Conservation (phyloP, 768 basidiomycete genomes). For the Sistotremastrum niveocremeum region DNA sequence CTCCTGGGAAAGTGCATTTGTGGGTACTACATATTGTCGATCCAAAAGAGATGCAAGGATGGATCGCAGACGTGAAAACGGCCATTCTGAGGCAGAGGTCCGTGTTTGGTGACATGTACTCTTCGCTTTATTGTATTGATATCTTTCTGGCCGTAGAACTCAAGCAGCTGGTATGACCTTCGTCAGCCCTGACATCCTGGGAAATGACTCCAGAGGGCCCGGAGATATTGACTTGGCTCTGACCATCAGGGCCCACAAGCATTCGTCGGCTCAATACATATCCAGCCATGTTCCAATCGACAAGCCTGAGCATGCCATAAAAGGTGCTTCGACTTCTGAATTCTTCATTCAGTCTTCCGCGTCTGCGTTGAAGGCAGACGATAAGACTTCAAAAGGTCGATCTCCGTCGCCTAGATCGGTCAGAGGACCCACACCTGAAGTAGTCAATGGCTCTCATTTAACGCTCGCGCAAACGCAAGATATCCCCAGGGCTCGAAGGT, state of each 20-base stretch:
- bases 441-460: too few relatives aligned
- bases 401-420: too few relatives aligned
- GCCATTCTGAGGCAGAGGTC: conserved; percentile 62
- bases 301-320: too few relatives aligned
- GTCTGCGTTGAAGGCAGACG: too few relatives aligned
- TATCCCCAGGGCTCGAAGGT: too few relatives aligned
- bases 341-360: too few relatives aligned
- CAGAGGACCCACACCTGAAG: too few relatives aligned
- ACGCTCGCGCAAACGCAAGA: too few relatives aligned
- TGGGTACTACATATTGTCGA: conserved; percentile 62
- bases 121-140: neutral
- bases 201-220: conserved; percentile 38
- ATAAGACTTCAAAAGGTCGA: too few relatives aligned
- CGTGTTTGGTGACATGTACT: conserved; percentile 18
- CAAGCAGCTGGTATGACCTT: conserved; percentile 1
- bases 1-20: conserved; percentile 15
- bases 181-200: conserved; percentile 48
- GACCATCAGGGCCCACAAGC: conserved; percentile 4
- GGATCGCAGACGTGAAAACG: conserved; percentile 65
- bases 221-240: conserved; percentile 4
- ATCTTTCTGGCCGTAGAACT: neutral
- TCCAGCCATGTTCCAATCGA: too few relatives aligned
- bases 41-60: conserved; percentile 48
- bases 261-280: neutral
- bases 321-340: too few relatives aligned